A percentile compares a stretch with the other conserved stretches of the same genome.
phyloP scores from a whole-genome alignment of 2,329 filamentous ascomycete species.

The Colletotrichum falcatum region DNA sequence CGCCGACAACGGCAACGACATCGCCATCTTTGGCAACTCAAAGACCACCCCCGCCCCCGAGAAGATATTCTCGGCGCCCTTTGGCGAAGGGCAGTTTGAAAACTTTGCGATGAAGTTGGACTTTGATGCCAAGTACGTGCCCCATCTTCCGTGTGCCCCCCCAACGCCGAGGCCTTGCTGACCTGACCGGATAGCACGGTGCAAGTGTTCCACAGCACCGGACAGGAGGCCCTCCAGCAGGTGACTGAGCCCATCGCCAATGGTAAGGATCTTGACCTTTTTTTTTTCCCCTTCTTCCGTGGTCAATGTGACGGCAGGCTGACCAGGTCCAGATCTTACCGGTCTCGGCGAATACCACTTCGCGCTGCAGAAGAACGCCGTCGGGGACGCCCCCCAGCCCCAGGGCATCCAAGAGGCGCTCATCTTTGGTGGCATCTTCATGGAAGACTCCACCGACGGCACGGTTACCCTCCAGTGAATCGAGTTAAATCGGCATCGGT shows the following conservation, averaged over 20 bases:
- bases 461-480: conserved; percentile 39
- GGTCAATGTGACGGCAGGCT: background rate
- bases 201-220: conserved; percentile 58
- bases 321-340: conserved; percentile 33
- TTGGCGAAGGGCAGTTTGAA: conserved; percentile 38
- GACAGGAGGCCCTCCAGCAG: conserved; percentile 50
- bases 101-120: conserved; percentile 41
- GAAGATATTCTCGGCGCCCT: conserved; percentile 39
- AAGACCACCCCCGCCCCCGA: conserved; percentile 16
- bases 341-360: conserved; percentile 61
- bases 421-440: conserved; percentile 50
- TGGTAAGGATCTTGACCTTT: conserved; percentile 45
- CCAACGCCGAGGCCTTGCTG: background rate
- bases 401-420: conserved; percentile 49
- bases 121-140: conserved; percentile 28
- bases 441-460: conserved; percentile 46
- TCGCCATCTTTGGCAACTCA: conserved; percentile 41
- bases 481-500: too few species aligned
- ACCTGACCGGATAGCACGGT: conserved; percentile 45
- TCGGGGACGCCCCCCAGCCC: conserved; percentile 49
- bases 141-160: conserved; percentile 36
- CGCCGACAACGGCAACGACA: conserved; percentile 53
- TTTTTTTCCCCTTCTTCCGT: too few species aligned
- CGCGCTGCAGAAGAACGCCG: conserved; percentile 57
- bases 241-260: conserved; percentile 52